Evolutionary conservation across 2,329 filamentous ascomycete genomes (phyloP).

Genomic region (Diaporthe australafricana): DNA sequence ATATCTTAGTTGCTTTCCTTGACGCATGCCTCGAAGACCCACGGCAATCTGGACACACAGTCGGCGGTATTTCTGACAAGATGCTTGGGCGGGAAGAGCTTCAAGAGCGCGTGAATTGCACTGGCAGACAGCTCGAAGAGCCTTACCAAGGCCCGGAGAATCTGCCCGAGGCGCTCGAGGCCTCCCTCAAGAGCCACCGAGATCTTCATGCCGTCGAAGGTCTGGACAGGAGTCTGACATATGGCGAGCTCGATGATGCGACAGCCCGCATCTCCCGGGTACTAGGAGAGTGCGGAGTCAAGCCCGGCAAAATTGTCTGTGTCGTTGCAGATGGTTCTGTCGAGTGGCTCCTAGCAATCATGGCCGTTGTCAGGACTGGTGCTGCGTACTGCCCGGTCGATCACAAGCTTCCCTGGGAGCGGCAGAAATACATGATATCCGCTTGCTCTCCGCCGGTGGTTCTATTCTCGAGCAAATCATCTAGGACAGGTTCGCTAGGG

Average conservation of each 20-base stretch:
- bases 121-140: not conserved
- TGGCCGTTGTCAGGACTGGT: constrained; percentile 8
- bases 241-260: not conserved
- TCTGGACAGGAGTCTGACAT: not conserved
- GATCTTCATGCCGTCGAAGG: not conserved
- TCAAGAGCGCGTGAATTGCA: not conserved
- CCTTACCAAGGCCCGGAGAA: constrained; percentile 3
- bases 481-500: not conserved
- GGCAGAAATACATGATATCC: constrained; percentile 3
- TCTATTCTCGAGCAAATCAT: not conserved
- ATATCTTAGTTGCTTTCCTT: not conserved
- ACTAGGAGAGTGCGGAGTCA: not conserved
- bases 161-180: not conserved
- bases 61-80: not conserved
- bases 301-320: not conserved
- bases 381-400: not conserved
- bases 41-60: not conserved
- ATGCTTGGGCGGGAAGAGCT: not conserved
- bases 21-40: not conserved
- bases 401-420: constrained; percentile 2
- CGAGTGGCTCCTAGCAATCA: not conserved
- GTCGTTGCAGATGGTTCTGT: not conserved
- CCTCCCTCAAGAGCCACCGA: not conserved
- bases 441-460: not conserved
- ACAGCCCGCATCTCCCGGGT: not conserved